Conservation (phyloP, 2,329 filamentous ascomycete genomes). For the Venturiaceae sp. region DNA sequence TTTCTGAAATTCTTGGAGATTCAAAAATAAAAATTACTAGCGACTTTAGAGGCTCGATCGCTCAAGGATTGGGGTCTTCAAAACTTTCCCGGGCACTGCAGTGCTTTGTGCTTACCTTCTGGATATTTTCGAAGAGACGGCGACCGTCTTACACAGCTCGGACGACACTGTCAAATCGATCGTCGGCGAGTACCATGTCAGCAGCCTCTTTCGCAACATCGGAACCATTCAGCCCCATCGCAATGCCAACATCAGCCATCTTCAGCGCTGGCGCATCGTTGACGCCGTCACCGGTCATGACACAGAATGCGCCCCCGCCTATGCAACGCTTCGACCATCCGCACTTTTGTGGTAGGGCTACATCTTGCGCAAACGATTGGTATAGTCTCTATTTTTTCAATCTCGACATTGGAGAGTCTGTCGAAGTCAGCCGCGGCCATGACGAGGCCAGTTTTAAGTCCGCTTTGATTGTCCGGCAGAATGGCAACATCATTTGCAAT, state of each 20-base stretch:
- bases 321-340: slow-evolving; percentile 34
- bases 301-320: slow-evolving; percentile 26
- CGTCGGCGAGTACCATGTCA: slow-evolving; percentile 30
- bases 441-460: slow-evolving; percentile 19
- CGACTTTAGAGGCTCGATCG: too few relatives aligned
- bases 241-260: slow-evolving; percentile 30
- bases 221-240: slow-evolving; percentile 27
- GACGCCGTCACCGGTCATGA: slow-evolving; percentile 34
- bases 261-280: slow-evolving; percentile 31
- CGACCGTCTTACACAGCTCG: slow-evolving; percentile 30
- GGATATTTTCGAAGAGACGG: slow-evolving; percentile 30
- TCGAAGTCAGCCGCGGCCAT: slow-evolving; percentile 37
- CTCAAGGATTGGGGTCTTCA: too few relatives aligned
- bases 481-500: slow-evolving; percentile 39
- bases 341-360: slow-evolving; percentile 36
- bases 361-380: slow-evolving; percentile 37
- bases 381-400: slow-evolving; percentile 30
- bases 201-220: slow-evolving; percentile 31
- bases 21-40: background rate
- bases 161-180: slow-evolving; percentile 31
- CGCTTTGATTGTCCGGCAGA: slow-evolving; percentile 21
- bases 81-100: too few relatives aligned
- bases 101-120: slow-evolving; percentile 27
- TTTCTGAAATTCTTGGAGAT: background rate
- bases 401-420: slow-evolving; percentile 29